Base-by-base conservation (phyloP, 257 asterid species). In the Fraxinus americana region DNA sequence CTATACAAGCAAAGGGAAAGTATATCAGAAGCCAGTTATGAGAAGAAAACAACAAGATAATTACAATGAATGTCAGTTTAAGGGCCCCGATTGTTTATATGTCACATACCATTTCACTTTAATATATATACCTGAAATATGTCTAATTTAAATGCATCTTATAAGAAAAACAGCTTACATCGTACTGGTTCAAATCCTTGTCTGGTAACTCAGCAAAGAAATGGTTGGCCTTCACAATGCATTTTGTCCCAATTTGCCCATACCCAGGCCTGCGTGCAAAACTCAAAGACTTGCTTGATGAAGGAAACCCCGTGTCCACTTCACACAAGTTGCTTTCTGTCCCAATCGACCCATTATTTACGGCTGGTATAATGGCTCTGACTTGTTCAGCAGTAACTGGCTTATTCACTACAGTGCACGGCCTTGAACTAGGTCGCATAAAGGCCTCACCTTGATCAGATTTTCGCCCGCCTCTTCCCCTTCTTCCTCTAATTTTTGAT, bases 191-290 rank as follows among this genome's bases (percentile, higher is more conserved):
- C 82, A 96, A 86, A 82, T 96, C 99, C 90, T 96, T 96, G 86
- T 93, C 85, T 35, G 99, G 98, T 78, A 96, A 83, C 81, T 93
- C 97, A 39, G 97, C 95, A 76, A 91, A 84, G 90, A 96, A 96
- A 90, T 96, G 97, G 88, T 96, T 96, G 71, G 99, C 99, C 90
- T 96, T 96, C 39, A 96, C 99, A 72, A 93, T 87, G 78, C 99
- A 96, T 80, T 84, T 96, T 72, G 97, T 89, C 83, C 99, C 99
- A 6, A 92, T 88, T 79, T 90, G 94, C 72, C 99, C 99, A 77
- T 81, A 96, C 2, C 98, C 98, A 6, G 99, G 99, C 84, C 99
- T 83, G 36, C 89, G 80, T 1, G 98, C 89, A 79, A 93, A 96
- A 74, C 86, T 86, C 89, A 91, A 70, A 61, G 94, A 80, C 84